Evolutionary conservation across 2,329 filamentous ascomycete species (phyloP), one percentile per base, ranked within the genome.

Genomic region (Colletotrichum eleusines): DNA sequence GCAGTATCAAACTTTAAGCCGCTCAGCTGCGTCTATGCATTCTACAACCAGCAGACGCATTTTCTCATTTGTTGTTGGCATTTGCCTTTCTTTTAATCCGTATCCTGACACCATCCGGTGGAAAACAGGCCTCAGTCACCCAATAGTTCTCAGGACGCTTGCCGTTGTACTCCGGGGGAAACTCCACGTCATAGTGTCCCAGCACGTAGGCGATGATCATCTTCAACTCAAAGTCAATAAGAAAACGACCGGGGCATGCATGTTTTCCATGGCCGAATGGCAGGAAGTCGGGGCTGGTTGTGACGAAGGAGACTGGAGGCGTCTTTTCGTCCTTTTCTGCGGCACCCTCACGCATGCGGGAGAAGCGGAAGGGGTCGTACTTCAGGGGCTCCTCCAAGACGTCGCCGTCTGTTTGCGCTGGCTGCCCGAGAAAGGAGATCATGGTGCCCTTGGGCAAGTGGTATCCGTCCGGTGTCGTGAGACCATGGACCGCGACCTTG

Each of bases 361-460:
- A 80, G 63, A 82, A 85, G 0, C 83, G 77, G 63, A 83, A 84
- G 0, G 81, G 82, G 23, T 84, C 82, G 72, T 77, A 85, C 31
- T 79, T 79, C 9, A 75, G 38, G 0, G 81, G 76, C 2, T 83
- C 78, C 9, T 80, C 77, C 50, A 80, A 78, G 0, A 54, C 64
- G 0, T 78, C 77, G 4, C 64, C 64, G 54, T 84, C 79, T 0
- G 71, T 76, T 12, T 80, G 78, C 7, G 76, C 74, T 0, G 76
- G 77, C 20, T 77, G 76, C 0, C 75, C 73, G 9, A 82, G 74
- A 71, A 81, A 78, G 0, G 79, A 80, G 14, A 81, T 71, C 20
- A 79, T 55, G 3, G 76, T 75, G 4, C 79, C 80, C 53, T 77
- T 77, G 11, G 79, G 79, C 2, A 82, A 73, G 20, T 72, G 46